These are phyloP conservation scores for Rhynchosporium graminicola DNA, from an alignment of 2,329 filamentous ascomycete genomes.

Conservation along the genomic window DNA sequence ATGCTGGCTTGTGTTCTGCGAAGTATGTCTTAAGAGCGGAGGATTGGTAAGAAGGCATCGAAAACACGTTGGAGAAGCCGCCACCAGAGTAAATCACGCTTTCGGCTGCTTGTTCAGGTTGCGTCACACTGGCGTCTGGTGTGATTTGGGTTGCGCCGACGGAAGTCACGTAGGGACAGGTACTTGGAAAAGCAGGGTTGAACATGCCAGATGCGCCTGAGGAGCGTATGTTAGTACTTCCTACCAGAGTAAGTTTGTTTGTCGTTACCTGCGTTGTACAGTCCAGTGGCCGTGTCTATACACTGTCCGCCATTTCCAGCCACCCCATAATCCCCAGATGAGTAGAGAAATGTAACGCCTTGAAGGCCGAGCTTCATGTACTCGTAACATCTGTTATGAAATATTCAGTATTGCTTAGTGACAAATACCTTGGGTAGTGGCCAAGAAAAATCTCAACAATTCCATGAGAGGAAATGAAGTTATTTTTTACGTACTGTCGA, in stretches of 20 bases:
- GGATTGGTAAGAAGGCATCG: constrained; percentile 48
- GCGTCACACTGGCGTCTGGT: constrained; percentile 39
- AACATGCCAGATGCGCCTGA: constrained; percentile 30
- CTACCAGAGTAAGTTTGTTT: too few relatives aligned
- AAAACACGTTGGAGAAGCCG: constrained; percentile 65
- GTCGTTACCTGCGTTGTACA: constrained; percentile 26
- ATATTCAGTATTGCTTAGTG: too few relatives aligned
- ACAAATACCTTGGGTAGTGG: too few relatives aligned
- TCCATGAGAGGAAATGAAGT: too few relatives aligned
- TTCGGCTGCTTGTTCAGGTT: constrained; percentile 49
- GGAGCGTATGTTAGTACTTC: background rate
- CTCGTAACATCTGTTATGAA: constrained; percentile 15
- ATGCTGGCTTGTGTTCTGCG: constrained; percentile 29
- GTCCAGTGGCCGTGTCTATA: constrained; percentile 36
- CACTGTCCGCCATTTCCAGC: constrained; percentile 42
- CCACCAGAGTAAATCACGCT: constrained; percentile 72
- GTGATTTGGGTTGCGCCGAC: constrained; percentile 57
- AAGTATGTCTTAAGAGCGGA: constrained; percentile 34
- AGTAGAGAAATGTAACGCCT: constrained; percentile 24
- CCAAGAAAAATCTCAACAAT: too few relatives aligned
- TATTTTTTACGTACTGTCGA: constrained; percentile 9
- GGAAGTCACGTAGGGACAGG: constrained; percentile 67
- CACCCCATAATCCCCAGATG: constrained; percentile 29
- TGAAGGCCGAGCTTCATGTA: constrained; percentile 28
- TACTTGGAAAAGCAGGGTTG: constrained; percentile 60